Conservation (phyloP, 768 basidiomycete genomes). For the Termitomyces sp. region DNA sequence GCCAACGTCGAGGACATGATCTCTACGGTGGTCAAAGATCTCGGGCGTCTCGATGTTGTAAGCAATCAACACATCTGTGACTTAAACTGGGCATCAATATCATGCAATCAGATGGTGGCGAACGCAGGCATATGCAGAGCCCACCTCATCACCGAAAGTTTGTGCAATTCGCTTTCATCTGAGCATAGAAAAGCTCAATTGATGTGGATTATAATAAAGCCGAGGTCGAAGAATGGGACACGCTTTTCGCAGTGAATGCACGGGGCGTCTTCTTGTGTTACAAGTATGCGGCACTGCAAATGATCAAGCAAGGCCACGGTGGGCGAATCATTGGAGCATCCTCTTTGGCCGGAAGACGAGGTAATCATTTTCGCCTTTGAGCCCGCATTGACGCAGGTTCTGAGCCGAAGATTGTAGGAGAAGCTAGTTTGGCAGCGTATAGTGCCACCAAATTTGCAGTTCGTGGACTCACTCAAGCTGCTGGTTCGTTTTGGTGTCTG, state of each 20-base stretch:
- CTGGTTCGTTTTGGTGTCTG: neutral
- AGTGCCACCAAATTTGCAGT: slow-evolving; percentile 33
- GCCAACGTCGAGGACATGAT: slow-evolving; percentile 31
- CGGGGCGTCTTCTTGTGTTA: slow-evolving; percentile 14
- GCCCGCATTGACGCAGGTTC: neutral
- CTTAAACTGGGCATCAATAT: neutral
- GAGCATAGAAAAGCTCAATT: neutral
- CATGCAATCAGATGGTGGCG: slow-evolving; percentile 25
- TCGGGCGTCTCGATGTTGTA: slow-evolving; percentile 1
- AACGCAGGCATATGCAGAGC: slow-evolving; percentile 25
- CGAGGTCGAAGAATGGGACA: slow-evolving; percentile 21
- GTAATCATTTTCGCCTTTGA: slow-evolving; percentile 7
- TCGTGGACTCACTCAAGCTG: neutral
- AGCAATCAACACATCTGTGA: neutral
- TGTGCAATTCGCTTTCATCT: neutral
- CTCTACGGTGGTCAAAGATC: neutral
- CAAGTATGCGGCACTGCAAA: neutral
- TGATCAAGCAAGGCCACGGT: neutral
- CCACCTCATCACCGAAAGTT: slow-evolving; percentile 17
- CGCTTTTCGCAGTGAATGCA: slow-evolving; percentile 21
- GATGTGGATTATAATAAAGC: neutral
- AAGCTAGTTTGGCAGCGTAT: slow-evolving; percentile 19
- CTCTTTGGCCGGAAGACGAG: slow-evolving; percentile 27
- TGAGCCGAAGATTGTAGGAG: slow-evolving; percentile 1
- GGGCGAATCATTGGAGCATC: slow-evolving; percentile 21